Evolutionary conservation across 2,329 filamentous ascomycete species (phyloP).

Genomic region (Colletotrichum zoysiae): DNA sequence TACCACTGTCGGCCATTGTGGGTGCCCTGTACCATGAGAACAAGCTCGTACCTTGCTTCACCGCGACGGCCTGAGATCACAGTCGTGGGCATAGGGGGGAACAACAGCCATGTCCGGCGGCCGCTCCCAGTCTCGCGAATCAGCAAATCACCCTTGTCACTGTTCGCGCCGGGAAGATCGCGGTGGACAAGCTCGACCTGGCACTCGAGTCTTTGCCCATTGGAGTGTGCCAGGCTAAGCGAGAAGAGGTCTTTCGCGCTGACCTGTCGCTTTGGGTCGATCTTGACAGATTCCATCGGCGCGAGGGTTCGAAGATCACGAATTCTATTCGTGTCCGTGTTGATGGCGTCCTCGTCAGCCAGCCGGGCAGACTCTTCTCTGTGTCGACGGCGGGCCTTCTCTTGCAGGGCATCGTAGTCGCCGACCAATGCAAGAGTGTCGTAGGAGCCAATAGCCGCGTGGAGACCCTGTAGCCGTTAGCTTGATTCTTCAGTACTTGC

Average conservation of each 20-base stretch:
- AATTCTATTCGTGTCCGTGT: constrained; percentile 83
- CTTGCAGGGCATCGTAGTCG: constrained; percentile 78
- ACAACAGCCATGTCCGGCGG: constrained; percentile 83
- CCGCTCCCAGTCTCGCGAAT: constrained; percentile 88
- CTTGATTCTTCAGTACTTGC: neutral
- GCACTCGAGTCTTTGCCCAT: constrained; percentile 89
- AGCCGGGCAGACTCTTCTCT: constrained; percentile 77
- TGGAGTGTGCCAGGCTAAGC: constrained; percentile 87
- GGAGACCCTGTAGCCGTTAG: constrained; percentile 61
- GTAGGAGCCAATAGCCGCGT: constrained; percentile 65
- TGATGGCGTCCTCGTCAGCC: constrained; percentile 86
- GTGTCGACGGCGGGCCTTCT: constrained; percentile 76
- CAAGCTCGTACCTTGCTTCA: constrained; percentile 76
- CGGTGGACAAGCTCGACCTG: constrained; percentile 88
- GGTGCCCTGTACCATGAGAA: constrained; percentile 87
- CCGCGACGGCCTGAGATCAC: constrained; percentile 85
- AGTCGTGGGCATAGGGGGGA: constrained; percentile 83
- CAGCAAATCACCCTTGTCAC: constrained; percentile 84
- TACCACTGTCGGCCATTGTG: constrained; percentile 79
- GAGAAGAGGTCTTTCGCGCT: constrained; percentile 91
- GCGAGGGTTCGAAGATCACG: constrained; percentile 84
- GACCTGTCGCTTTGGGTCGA: constrained; percentile 85
- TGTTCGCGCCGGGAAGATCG: constrained; percentile 78
- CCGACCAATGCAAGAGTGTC: constrained; percentile 55
- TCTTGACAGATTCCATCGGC: constrained; percentile 75